phyloP scores from a whole-genome alignment of 148 eudicot species.

The Chenopodium quinoa region DNA sequence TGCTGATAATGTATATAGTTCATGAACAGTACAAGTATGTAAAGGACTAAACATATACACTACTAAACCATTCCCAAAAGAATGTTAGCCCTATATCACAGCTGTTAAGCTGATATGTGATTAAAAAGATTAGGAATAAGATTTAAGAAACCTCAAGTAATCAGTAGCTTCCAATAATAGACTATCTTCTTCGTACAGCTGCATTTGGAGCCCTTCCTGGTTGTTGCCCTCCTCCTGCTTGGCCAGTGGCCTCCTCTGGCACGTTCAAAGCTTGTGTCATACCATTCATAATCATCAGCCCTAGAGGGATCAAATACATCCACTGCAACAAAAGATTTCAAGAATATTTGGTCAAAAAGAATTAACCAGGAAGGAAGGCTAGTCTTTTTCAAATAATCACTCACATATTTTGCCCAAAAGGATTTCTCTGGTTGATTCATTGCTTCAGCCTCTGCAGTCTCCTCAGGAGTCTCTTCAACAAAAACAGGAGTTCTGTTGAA shows the following conservation, averaged over 20 bases:
- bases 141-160: constrained; percentile 9
- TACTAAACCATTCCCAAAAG: not conserved
- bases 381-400: constrained; percentile 25
- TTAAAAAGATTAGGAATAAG: not conserved
- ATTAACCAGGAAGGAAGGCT: not conserved
- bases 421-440: constrained; percentile 72
- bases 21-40: not conserved
- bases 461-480: constrained; percentile 65
- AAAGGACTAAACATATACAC: not conserved
- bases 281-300: constrained; percentile 86
- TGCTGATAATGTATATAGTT: not conserved
- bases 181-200: constrained; percentile 66
- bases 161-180: not conserved
- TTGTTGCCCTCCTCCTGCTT: constrained; percentile 42
- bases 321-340: constrained; percentile 56
- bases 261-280: constrained; percentile 94
- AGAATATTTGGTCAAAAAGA: constrained; percentile 10
- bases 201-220: constrained; percentile 52
- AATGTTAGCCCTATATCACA: not conserved
- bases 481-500: constrained; percentile 73
- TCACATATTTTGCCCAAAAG: constrained; percentile 98
- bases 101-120: not conserved
- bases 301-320: constrained; percentile 97
- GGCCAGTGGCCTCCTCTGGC: constrained; percentile 78
- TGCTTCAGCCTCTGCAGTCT: constrained; percentile 61